Evolutionary conservation across 768 basidiomycete species (phyloP).

Genomic region (Pleurotus eryngii): DNA sequence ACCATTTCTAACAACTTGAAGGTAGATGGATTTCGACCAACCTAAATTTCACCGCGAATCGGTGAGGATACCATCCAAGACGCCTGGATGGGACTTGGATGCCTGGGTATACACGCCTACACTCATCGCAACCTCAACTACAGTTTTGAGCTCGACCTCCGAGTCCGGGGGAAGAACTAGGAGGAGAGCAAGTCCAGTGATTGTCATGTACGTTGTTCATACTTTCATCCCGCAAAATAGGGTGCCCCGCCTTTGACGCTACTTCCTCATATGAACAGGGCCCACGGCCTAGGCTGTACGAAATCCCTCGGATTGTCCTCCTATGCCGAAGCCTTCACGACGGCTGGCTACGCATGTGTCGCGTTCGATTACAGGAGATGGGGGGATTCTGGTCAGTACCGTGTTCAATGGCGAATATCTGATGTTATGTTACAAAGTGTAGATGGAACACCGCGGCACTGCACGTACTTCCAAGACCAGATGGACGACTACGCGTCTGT

Average conservation of each 20-base stretch:
- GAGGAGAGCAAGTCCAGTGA: neutral
- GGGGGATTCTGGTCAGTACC: constrained; percentile 27
- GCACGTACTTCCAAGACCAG: constrained; percentile 27
- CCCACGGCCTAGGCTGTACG: constrained; percentile 28
- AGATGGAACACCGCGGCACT: constrained; percentile 29
- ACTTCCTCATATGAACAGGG: constrained; percentile 19
- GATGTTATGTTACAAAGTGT: too few species aligned
- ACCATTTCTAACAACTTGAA: too few species aligned
- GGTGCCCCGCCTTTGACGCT: neutral
- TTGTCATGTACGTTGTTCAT: constrained; percentile 8
- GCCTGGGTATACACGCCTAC: constrained; percentile 31
- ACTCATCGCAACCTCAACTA: too few species aligned
- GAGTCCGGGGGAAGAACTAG: too few species aligned
- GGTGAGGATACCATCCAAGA: constrained; percentile 29
- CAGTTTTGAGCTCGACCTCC: too few species aligned
- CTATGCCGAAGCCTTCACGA: constrained; percentile 28
- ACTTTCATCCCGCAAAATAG: neutral
- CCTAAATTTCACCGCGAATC: neutral
- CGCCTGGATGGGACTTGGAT: constrained; percentile 28
- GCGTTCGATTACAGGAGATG: constrained; percentile 37
- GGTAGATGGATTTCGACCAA: too few species aligned
- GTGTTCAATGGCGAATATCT: neutral
- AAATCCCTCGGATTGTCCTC: constrained; percentile 27
- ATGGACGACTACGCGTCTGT: constrained; percentile 35
- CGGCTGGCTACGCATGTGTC: constrained; percentile 27